Evolutionary conservation across 805 yeast species (phyloP).

Genomic region (Candida gorgasii): DNA sequence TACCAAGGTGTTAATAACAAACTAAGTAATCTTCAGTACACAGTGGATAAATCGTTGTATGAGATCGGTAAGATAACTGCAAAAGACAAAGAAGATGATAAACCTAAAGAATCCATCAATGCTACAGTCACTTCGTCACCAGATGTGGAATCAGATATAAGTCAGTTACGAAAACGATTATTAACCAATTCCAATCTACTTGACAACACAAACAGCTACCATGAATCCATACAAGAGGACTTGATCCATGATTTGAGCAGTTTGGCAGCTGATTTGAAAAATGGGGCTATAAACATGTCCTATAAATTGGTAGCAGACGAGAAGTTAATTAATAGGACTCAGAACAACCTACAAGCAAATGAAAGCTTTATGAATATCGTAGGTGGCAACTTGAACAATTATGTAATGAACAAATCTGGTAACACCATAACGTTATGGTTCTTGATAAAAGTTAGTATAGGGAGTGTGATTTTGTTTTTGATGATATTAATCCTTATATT

Average conservation of each 20-base stretch:
- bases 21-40: conserved; percentile 10
- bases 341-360: conserved; percentile 35
- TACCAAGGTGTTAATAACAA: conserved; percentile 9
- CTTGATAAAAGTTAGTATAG: conserved; percentile 31
- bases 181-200: conserved; percentile 7
- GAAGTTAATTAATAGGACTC: conserved; percentile 31
- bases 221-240: conserved; percentile 49
- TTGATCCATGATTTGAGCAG: conserved; percentile 48
- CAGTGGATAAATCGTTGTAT: conserved; percentile 9
- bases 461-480: conserved; percentile 25
- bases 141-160: conserved; percentile 6
- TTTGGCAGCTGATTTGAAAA: conserved; percentile 49
- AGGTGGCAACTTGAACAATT: conserved; percentile 38
- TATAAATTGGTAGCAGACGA: conserved; percentile 35
- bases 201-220: conserved; percentile 31
- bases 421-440: conserved; percentile 42
- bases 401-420: conserved; percentile 40
- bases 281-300: conserved; percentile 46
- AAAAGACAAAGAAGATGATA: not conserved
- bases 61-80: not conserved
- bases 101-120: not conserved
- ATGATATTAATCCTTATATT: conserved; percentile 34
- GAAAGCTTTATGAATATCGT: conserved; percentile 30
- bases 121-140: not conserved
- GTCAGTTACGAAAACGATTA: conserved; percentile 13